phyloP scores from a whole-genome alignment of 2,329 filamentous ascomycete genomes.

The Clonostachys rhizophaga region DNA sequence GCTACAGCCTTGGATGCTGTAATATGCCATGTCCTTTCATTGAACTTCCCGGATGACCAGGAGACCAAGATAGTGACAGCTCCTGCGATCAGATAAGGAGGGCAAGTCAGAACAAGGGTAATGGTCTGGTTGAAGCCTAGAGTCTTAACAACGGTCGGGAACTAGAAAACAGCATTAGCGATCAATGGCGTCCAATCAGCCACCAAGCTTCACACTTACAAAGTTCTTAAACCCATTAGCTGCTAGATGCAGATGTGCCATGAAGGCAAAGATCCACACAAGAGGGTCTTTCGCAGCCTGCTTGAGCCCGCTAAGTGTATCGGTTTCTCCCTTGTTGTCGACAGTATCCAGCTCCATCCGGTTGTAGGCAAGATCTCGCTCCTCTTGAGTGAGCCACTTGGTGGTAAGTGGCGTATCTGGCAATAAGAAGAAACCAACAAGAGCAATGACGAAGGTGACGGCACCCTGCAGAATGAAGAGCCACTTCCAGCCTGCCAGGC shows the following conservation, averaged over 20 bases:
- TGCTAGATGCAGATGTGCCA: constrained; percentile 44
- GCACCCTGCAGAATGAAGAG: constrained; percentile 63
- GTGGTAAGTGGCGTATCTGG: constrained; percentile 31
- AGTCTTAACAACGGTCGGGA: constrained; percentile 9
- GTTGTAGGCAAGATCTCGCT: constrained; percentile 28
- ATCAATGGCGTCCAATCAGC: constrained; percentile 18
- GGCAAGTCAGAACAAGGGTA: constrained; percentile 38
- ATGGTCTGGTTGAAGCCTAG: constrained; percentile 38
- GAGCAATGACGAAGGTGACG: constrained; percentile 15
- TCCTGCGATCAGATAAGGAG: constrained; percentile 19
- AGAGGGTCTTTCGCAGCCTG: constrained; percentile 32
- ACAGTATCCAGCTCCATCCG: constrained; percentile 17
- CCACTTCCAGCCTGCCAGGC: constrained; percentile 58
- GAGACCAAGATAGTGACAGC: constrained; percentile 13
- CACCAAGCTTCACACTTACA: constrained; percentile 12
- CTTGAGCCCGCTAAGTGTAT: constrained; percentile 15
- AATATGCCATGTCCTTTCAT: constrained; percentile 36
- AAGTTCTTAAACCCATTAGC: constrained; percentile 38
- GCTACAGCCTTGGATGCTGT: constrained; percentile 29
- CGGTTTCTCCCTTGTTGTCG: constrained; percentile 12
- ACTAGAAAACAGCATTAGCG: neutral
- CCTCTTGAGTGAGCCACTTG: constrained; percentile 32
- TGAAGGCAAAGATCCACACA: constrained; percentile 39
- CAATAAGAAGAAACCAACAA: constrained; percentile 10
- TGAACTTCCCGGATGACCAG: constrained; percentile 28